Percentiles rank a stretch among this genome's conserved stretches.
These are phyloP conservation scores for Chalciporus sphaerocephalus DNA, from an alignment of 768 basidiomycete genomes.

Conservation along the genomic window DNA sequence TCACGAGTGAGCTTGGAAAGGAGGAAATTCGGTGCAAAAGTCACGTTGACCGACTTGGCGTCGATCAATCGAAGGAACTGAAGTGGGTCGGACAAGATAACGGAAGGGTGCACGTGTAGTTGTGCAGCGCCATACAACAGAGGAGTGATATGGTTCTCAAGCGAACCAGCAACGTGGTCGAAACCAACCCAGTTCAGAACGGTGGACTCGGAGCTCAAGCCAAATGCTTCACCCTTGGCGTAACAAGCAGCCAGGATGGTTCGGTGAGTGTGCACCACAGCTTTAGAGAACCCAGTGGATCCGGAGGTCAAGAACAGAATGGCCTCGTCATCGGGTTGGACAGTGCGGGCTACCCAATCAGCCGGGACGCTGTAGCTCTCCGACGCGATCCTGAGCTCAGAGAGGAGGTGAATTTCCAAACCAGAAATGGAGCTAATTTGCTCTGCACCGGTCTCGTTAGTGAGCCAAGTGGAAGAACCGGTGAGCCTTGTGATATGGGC, in stretches of 20 bases:
- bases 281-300: conserved; percentile 40
- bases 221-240: conserved; percentile 33
- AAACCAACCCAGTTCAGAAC: conserved; percentile 43
- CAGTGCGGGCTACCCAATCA: conserved; percentile 10
- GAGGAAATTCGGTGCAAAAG: conserved; percentile 41
- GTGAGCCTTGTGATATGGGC: conserved; percentile 20
- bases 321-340: conserved; percentile 25
- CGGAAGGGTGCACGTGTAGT: conserved; percentile 14
- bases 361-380: conserved; percentile 4
- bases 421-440: conserved; percentile 18
- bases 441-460: conserved; percentile 22
- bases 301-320: conserved; percentile 37
- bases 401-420: conserved; percentile 24
- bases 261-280: conserved; percentile 35
- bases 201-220: conserved; percentile 27
- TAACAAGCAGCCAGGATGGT: conserved; percentile 32
- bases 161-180: conserved; percentile 40
- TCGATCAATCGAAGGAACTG: conserved; percentile 26
- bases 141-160: conserved; percentile 37
- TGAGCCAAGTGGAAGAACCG: conserved; percentile 21
- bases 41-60: conserved; percentile 30
- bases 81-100: conserved; percentile 16
- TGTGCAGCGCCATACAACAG: conserved; percentile 25
- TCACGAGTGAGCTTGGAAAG: conserved; percentile 37
- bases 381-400: conserved; percentile 19